These are phyloP conservation scores for Dunaliella primolecta DNA, from an alignment of 139 green algal species.

Conservation along the genomic window DNA sequence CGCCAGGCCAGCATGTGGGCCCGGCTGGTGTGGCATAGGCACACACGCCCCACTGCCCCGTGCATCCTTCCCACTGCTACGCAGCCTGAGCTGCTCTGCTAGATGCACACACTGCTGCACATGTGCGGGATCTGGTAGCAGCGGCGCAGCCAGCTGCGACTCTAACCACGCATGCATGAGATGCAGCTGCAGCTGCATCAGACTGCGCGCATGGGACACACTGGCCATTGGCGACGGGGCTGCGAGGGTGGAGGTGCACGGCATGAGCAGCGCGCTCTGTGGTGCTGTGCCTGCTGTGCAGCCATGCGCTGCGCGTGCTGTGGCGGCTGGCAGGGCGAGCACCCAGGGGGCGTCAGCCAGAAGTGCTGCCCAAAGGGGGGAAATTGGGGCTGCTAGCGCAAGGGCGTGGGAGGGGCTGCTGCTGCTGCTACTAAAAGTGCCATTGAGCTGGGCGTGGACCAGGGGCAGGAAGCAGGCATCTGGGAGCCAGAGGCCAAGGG, in stretches of 20 bases:
- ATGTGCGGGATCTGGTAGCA: not conserved
- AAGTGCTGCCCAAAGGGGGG: not conserved
- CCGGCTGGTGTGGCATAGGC: too few species aligned
- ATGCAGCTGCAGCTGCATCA: not conserved
- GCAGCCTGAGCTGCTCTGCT: not conserved
- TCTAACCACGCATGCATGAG: not conserved
- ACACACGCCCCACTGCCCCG: not conserved
- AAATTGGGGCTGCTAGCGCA: not conserved
- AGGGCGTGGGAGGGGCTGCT: too few species aligned
- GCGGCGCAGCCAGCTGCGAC: not conserved
- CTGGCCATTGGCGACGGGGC: not conserved
- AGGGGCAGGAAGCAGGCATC: not conserved
- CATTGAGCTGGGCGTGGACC: not conserved
- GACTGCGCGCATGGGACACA: not conserved
- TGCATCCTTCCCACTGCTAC: not conserved
- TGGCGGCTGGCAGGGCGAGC: not conserved
- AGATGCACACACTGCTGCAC: not conserved
- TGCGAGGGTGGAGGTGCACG: not conserved
- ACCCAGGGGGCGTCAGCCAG: not conserved
- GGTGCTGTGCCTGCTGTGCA: not conserved
- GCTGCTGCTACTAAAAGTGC: too few species aligned
- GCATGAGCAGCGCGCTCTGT: not conserved
- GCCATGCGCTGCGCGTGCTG: not conserved
- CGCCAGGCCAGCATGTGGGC: not conserved
- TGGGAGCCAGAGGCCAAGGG: not conserved